These are phyloP conservation scores for Pseudophaeomoniella oleicola DNA, from an alignment of 2,329 filamentous ascomycete species.

Conservation along the genomic window DNA sequence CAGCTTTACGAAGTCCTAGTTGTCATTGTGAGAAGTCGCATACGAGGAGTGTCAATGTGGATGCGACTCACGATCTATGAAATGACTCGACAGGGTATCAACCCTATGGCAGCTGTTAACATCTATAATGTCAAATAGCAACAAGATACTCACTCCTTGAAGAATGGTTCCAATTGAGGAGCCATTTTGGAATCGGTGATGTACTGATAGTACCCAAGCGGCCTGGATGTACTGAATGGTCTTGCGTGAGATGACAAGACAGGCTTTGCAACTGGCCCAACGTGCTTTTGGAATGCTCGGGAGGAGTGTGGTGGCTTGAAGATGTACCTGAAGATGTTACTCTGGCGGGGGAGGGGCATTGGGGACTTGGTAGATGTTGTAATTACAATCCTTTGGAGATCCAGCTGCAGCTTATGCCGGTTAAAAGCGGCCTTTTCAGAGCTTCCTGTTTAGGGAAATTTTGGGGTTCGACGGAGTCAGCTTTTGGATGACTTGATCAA, in stretches of 20 bases:
- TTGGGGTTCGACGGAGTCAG: too few relatives aligned
- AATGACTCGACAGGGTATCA: constrained; percentile 60
- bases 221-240: background rate
- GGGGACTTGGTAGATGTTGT: too few relatives aligned
- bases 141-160: constrained; percentile 63
- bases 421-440: too few relatives aligned
- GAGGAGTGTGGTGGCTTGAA: constrained; percentile 1
- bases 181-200: constrained; percentile 56
- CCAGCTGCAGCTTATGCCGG: too few relatives aligned
- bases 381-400: too few relatives aligned
- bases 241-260: background rate
- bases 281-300: background rate
- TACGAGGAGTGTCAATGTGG: background rate
- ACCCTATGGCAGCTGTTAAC: constrained; percentile 32
- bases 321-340: constrained; percentile 3
- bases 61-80: constrained; percentile 57
- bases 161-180: constrained; percentile 79
- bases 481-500: too few relatives aligned
- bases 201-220: constrained; percentile 25
- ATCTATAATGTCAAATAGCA: background rate
- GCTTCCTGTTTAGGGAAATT: too few relatives aligned
- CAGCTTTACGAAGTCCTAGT: constrained; percentile 60
- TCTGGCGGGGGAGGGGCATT: background rate
- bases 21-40: too few relatives aligned
- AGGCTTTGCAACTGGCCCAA: background rate